A percentile compares a stretch with the other conserved stretches of the same genome.
Evolutionary conservation across 2,329 filamentous ascomycete genomes (phyloP).

Genomic region (Calonectria pteridis): DNA sequence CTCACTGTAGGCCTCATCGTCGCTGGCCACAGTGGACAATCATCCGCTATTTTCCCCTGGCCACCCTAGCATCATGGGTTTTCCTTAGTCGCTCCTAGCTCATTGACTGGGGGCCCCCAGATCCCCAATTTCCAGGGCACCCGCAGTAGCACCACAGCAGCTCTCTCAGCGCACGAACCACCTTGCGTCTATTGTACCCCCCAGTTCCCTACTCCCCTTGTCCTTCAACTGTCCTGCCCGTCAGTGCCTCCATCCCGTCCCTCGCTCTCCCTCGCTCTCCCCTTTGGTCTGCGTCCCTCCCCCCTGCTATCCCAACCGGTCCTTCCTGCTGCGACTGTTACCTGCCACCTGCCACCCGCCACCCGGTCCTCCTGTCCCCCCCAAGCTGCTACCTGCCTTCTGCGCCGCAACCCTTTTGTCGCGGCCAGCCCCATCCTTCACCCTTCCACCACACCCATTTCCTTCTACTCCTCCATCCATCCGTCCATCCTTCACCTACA

Average conservation of each 20-base stretch:
- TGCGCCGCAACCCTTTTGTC: slow-evolving; percentile 42
- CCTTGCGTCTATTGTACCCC: slow-evolving; percentile 17
- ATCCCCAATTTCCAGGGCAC: slow-evolving; percentile 45
- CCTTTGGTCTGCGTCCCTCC: slow-evolving; percentile 42
- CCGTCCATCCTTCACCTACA: slow-evolving; percentile 37
- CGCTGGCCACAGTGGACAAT: not conserved
- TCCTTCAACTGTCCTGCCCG: slow-evolving; percentile 10
- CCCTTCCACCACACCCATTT: slow-evolving; percentile 37
- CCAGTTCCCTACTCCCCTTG: slow-evolving; percentile 15
- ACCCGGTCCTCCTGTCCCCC: slow-evolving; percentile 27
- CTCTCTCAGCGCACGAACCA: slow-evolving; percentile 40
- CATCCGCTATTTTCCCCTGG: slow-evolving; percentile 12
- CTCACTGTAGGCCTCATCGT: slow-evolving; percentile 15
- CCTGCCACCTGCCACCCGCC: slow-evolving; percentile 34
- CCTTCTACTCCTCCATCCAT: slow-evolving; percentile 22
- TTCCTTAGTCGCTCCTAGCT: slow-evolving; percentile 35
- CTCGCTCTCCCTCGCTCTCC: slow-evolving; percentile 26
- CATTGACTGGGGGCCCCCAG: slow-evolving; percentile 34
- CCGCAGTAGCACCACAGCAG: slow-evolving; percentile 36
- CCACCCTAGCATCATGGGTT: slow-evolving; percentile 21
- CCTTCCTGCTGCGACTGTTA: slow-evolving; percentile 29
- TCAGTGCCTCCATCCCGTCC: slow-evolving; percentile 25
- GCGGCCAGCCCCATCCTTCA: slow-evolving; percentile 30
- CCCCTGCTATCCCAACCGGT: slow-evolving; percentile 35
- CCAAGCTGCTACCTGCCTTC: slow-evolving; percentile 38